Base-by-base conservation (phyloP, 371 early-diverging fungal genomes). In the Funneliformis caledonium region DNA sequence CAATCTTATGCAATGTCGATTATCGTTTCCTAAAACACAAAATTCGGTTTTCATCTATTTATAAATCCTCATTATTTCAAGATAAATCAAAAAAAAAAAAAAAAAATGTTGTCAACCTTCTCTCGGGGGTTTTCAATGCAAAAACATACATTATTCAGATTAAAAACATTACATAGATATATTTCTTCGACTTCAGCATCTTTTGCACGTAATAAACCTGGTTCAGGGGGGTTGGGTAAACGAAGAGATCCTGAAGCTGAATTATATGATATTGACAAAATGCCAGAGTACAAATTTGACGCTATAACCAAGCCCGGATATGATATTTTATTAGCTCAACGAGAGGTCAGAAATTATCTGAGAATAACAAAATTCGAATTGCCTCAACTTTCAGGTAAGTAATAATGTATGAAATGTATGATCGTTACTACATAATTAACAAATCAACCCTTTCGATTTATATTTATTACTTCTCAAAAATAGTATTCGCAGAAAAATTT, bases 331-430 rank as follows among this genome's bases (percentile, higher is more conserved):
- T 88, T 88, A 59, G 87, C 89, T 69, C 89, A 89, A 81, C 86
- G 89, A 37, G 88, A 89, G 56, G 88, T 93, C 64, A 88, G 93
- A 52, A 84, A 89, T 78, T 92, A 92, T 83, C 87, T 93, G 65
- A 85, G 91, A 75, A 91, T 90, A 82, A 86, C 89, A 56, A 86
- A 91, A 78, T 90, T 88, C 78, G 93, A 93, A 80, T 81, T 93
- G 19, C 93, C 93, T 26, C 88, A 90, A 82, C 85, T 93, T 69
- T 88, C 83, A 80, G 88, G 92, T 92, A 88, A 81, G 82, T 62
- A 31, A 68, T 37, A 52, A 3, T 31, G 7, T 19, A 31, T 14
- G 22, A 70, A 8, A 2, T 37, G 26, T 37, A 37, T 48, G 60
- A 19, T 79, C 73, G 22, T 19, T 65, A 72, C 43, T n/a, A 19